Evolutionary conservation across 139 green algal genomes (phyloP), one percentile per base, ranked within the genome.

Genomic region (Mychonastes homosphaera): DNA sequence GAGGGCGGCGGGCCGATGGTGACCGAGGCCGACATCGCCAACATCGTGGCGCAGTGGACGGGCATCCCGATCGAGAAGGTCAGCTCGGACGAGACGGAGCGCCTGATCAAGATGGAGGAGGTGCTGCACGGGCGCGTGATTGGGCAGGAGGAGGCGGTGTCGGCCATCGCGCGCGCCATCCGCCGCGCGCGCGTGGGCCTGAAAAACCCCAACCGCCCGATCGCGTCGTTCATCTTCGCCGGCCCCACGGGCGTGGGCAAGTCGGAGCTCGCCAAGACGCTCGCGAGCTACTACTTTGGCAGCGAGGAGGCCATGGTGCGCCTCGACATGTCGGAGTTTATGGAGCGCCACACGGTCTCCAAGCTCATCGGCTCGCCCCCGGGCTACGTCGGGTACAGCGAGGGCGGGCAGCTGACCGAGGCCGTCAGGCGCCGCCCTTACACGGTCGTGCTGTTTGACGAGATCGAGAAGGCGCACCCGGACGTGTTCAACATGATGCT

Each of bases 401-500:
- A 99, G 81, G 93, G 93, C 48, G 93, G 93, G 15, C 93, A 99
- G 80, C 84, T 99, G 46, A 99, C 93, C 36, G 93, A 99, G 78
- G 93, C 93, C 13, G 93, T 67, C 39, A 82, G 60, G 19, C 71
- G 93, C 38, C 74, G 93, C 48, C 93, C 93, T 4, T 99, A 99
- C 88, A 97, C 93, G 0, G 86, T 99, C 40, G 86, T 99, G 61
- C 83, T 99, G 54, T 98, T 99, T 70, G 93, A 98, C 83, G 93
- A 99, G 84, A 95, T 99, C 65, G 93, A 98, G 77, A 99, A 99
- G 85, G 93, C 93, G 18, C 93, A 99, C 74, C 93, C 93, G 15
- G 93, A 99, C 55, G 93, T 99, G 34, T 99, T 98, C 84, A 99
- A 99, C 83, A 98, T 98, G 87, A 98, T 99, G 91, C 88, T 99